Conservation (phyloP, 805 yeast species). For the Saccharomycopsis fermentans region DNA sequence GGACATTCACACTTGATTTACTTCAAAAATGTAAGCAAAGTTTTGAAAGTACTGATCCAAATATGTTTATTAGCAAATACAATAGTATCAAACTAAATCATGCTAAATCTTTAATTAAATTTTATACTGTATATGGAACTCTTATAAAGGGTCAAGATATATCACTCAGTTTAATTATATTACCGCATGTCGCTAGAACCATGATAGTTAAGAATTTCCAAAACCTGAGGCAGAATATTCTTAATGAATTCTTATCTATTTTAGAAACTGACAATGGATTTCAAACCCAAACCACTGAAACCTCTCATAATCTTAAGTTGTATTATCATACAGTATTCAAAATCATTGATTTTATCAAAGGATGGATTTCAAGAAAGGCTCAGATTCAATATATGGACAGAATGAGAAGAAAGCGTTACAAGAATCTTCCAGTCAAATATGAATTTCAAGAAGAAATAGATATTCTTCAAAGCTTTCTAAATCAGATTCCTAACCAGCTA, state of each 20-base stretch:
- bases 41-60: conserved; percentile 4
- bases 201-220: conserved; percentile 40
- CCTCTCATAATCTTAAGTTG: conserved; percentile 48
- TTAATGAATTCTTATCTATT: conserved; percentile 50
- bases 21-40: conserved; percentile 30
- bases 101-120: conserved; percentile 29
- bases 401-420: conserved; percentile 21
- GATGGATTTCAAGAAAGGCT: conserved; percentile 49
- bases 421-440: conserved; percentile 2
- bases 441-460: conserved; percentile 23
- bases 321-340: conserved; percentile 69
- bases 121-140: conserved; percentile 50
- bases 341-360: conserved; percentile 72
- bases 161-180: conserved; percentile 53
- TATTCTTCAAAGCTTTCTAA: conserved; percentile 40
- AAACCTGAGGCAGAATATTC: conserved; percentile 34
- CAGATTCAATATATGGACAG: conserved; percentile 23
- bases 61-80: conserved; percentile 11
- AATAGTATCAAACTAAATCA: conserved; percentile 19
- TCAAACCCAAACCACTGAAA: conserved; percentile 35
- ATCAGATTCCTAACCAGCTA: conserved; percentile 50
- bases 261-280: conserved; percentile 37
- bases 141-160: conserved; percentile 62
- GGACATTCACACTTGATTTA: conserved; percentile 56
- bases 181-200: conserved; percentile 69